Evolutionary conservation across 768 basidiomycete species (phyloP).

Genomic region (Suillus sp.): DNA sequence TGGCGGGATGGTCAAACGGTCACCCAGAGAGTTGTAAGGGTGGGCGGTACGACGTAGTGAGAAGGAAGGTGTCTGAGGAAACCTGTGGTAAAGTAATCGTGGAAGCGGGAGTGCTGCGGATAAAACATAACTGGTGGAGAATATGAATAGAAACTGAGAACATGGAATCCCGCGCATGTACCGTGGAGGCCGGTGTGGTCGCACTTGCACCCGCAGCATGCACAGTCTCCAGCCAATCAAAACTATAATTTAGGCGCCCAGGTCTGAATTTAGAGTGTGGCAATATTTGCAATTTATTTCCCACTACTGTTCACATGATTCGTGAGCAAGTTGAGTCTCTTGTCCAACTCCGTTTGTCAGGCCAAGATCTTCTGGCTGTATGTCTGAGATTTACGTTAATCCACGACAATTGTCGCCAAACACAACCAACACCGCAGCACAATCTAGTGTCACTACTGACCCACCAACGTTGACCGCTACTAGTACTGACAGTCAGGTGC

Average conservation of each 20-base stretch:
- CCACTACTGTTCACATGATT: not conserved
- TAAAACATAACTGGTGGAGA: not conserved
- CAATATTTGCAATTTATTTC: not conserved
- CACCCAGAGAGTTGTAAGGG: not conserved
- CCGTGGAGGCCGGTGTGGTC: not conserved
- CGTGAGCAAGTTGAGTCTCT: not conserved
- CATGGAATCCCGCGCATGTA: not conserved
- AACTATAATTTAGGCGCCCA: not conserved
- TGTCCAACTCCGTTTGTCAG: not conserved
- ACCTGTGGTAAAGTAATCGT: not conserved
- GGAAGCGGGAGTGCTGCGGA: constrained; percentile 4
- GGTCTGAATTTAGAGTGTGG: not conserved
- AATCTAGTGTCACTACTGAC: not conserved
- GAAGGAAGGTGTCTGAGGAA: not conserved
- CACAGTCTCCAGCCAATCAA: not conserved
- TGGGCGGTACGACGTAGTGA: not conserved
- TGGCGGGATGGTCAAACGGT: not conserved
- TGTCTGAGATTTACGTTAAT: not conserved
- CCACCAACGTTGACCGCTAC: not conserved
- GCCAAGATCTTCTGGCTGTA: no score
- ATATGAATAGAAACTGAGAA: not conserved
- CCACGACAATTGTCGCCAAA: constrained; percentile 4
- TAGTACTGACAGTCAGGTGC: not conserved
- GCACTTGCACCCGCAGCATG: not conserved
- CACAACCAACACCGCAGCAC: not conserved